These are phyloP conservation scores for Acanthamoeba sp. DNA, from an alignment of 208 protist genomes.

Conservation along the genomic window DNA sequence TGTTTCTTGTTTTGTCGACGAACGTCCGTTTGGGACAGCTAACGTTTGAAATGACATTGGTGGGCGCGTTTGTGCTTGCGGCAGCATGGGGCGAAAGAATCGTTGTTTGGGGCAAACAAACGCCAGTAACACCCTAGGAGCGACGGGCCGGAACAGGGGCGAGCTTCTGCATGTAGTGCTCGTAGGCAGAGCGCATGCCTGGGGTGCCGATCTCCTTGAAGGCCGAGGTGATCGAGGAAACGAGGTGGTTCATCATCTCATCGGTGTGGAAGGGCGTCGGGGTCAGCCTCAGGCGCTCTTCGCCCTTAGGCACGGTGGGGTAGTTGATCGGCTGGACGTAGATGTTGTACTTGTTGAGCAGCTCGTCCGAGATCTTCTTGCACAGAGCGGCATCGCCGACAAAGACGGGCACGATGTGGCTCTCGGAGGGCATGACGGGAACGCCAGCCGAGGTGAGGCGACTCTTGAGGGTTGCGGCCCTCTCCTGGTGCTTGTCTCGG, in stretches of 20 bases:
- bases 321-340: slow-evolving; percentile 95
- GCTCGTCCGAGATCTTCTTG: slow-evolving; percentile 88
- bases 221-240: slow-evolving; percentile 72
- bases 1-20: slow-evolving; percentile 29
- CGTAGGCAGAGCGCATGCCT: slow-evolving; percentile 65
- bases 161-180: slow-evolving; percentile 59
- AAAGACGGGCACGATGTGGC: slow-evolving; percentile 92
- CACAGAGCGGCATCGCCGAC: slow-evolving; percentile 90
- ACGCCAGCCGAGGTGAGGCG: slow-evolving; percentile 84
- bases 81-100: neutral
- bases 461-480: slow-evolving; percentile 86
- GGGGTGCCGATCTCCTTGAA: slow-evolving; percentile 66
- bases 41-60: neutral
- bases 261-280: slow-evolving; percentile 89
- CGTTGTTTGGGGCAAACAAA: neutral
- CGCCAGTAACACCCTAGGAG: neutral
- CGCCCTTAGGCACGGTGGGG: slow-evolving; percentile 92
- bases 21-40: neutral
- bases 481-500: slow-evolving; percentile 81
- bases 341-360: slow-evolving; percentile 89
- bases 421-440: slow-evolving; percentile 88
- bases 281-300: slow-evolving; percentile 91
- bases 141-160: neutral
- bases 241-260: slow-evolving; percentile 84
- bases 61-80: neutral